Evolutionary conservation across 73 alveolate species (phyloP).

Genomic region (Tetrahymena elliotti): DNA sequence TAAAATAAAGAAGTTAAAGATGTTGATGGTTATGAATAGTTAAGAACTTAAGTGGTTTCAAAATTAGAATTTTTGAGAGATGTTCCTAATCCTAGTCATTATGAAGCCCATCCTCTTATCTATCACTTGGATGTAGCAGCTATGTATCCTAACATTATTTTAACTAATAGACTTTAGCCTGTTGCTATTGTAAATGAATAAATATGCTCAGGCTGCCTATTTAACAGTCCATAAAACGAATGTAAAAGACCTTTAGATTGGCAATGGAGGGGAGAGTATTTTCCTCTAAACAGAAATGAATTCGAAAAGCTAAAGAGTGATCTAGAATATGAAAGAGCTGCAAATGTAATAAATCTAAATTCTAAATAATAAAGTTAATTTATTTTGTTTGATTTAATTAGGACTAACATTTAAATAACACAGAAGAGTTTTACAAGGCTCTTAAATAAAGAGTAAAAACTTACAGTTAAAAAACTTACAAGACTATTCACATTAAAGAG

Average conservation of each 20-base stretch:
- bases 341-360: neutral
- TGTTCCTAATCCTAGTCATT: conserved; percentile 9
- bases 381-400: neutral
- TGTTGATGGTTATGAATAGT: conserved; percentile 43
- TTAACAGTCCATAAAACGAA: conserved; percentile 77
- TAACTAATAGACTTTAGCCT: conserved; percentile 98
- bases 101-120: conserved; percentile 87
- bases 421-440: neutral
- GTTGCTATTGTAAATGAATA: conserved; percentile 94
- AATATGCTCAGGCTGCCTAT: conserved; percentile 89
- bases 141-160: conserved; percentile 99
- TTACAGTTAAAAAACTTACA: conserved; percentile 80
- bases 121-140: conserved; percentile 99
- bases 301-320: conserved; percentile 79
- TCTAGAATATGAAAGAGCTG: conserved; percentile 59
- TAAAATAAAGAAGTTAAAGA: conserved; percentile 20
- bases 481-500: conserved; percentile 67
- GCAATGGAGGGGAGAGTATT: conserved; percentile 96
- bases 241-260: conserved; percentile 91
- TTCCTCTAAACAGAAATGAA: conserved; percentile 90
- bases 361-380: neutral
- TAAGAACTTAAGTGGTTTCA: conserved; percentile 20
- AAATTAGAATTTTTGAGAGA: conserved; percentile 36
- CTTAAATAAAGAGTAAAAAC: conserved; percentile 80
- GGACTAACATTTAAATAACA: neutral